phyloP scores from a whole-genome alignment of 2,329 filamentous ascomycete species.

The Helminthosporium solani region DNA sequence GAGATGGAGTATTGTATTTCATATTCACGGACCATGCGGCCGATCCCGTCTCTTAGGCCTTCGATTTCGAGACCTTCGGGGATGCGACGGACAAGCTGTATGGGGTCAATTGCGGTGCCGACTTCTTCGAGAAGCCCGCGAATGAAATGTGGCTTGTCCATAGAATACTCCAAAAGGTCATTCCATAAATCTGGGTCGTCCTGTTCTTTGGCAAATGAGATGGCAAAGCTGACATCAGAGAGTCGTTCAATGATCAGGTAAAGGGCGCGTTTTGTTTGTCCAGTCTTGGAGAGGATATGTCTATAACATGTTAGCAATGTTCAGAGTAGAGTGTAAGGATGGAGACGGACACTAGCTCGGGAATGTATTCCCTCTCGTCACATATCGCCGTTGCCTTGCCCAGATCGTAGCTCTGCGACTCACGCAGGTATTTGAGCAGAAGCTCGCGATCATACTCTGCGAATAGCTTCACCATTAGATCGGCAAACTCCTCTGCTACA shows the following conservation, averaged over 20 bases:
- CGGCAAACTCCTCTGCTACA: conserved; percentile 82
- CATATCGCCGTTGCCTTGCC: conserved; percentile 77
- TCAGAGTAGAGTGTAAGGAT: not conserved
- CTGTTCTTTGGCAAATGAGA: conserved; percentile 90
- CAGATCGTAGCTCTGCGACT: conserved; percentile 84
- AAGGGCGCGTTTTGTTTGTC: conserved; percentile 86
- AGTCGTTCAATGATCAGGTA: conserved; percentile 94
- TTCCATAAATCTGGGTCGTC: conserved; percentile 93
- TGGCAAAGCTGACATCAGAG: conserved; percentile 86
- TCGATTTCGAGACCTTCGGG: conserved; percentile 92
- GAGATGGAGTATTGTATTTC: conserved; percentile 94
- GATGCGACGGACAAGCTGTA: conserved; percentile 84
- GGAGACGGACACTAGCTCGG: conserved; percentile 72
- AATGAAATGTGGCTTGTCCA: conserved; percentile 97
- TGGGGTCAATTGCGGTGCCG: conserved; percentile 89
- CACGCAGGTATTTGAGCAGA: conserved; percentile 83
- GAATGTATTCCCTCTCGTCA: conserved; percentile 76
- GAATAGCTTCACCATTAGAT: conserved; percentile 83
- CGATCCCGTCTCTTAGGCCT: conserved; percentile 82
- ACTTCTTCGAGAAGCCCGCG: conserved; percentile 89
- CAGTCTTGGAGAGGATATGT: conserved; percentile 91
- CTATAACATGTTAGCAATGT: conserved; percentile 26
- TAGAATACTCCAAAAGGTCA: conserved; percentile 89
- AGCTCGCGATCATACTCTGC: conserved; percentile 77
- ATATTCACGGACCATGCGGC: conserved; percentile 90